Base-by-base conservation (phyloP, 2,329 filamentous ascomycete genomes). In the Ceratocystis ficicola region DNA sequence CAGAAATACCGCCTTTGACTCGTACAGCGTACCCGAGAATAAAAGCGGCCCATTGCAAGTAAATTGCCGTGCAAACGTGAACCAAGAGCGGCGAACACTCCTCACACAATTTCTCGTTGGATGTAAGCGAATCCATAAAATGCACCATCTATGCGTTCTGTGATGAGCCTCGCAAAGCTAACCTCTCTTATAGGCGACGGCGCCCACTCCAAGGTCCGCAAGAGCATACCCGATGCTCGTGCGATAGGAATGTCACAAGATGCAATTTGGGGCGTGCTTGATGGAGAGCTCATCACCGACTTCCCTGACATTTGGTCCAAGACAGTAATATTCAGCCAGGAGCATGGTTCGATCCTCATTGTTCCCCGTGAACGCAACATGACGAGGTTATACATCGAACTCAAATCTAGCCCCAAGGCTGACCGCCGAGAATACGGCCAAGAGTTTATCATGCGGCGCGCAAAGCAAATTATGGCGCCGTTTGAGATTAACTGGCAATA, bases 241-340 rank as follows among this genome's bases (percentile, higher is more conserved):
- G 81, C 83, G 3, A 79, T 85, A 28, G 78, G 79, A 63, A 74
- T 79, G 72, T 82, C 85, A 8, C 78, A 80, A 68, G 74, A 78
- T 12, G 77, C 79, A 22, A 78, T 83, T 44, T 90, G 87, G 87
- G 87, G 86, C 65, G 86, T 90, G 1, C 75, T 90, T 2, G 87
- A 90, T 72, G 86, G 86, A 70, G 83, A 84, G 72, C 75, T 89
- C 8, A 83, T 86, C 55, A 89, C 86, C 6, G 80, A 89, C 72
- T 89, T 90, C 70, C 87, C 87, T 1, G 86, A 89, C 70, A 81
- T 89, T 62, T 89, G 86, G 86, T 87, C 83, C 73, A 89, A 89
- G 75, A 85, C 86, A 0, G 80, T 87, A 0, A 79, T 89, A 6
- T 86, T 86, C 69, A 86, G 84, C 1, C 83, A 88, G 68, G 79